phyloP scores from a whole-genome alignment of 805 yeast species.

The Hanseniaspora pseudoguilliermondii region DNA sequence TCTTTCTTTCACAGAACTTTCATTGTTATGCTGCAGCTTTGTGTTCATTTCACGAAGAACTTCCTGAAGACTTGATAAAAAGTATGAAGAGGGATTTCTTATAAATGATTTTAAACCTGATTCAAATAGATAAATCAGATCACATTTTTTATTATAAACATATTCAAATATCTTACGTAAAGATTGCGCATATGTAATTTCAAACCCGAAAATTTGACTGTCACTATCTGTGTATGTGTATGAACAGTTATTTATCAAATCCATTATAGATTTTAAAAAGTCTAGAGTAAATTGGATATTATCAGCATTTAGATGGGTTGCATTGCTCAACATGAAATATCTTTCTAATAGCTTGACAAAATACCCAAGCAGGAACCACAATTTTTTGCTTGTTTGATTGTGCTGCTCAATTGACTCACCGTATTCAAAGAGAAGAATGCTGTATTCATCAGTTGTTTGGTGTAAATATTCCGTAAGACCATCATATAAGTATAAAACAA shows the following conservation, averaged over 20 bases:
- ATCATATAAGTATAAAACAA: not conserved
- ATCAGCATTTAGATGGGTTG: not conserved
- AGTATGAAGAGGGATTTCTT: not conserved
- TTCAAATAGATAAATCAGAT: not conserved
- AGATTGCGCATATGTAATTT: not conserved
- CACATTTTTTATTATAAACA: not conserved
- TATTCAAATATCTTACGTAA: not conserved
- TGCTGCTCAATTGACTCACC: not conserved
- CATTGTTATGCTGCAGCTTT: not conserved
- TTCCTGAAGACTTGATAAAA: not conserved
- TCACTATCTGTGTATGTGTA: not conserved
- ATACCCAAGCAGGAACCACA: slow-evolving; percentile 6
- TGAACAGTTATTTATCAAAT: not conserved
- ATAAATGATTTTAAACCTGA: not conserved
- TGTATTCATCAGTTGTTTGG: not conserved
- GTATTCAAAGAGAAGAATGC: not conserved
- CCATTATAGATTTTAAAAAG: not conserved
- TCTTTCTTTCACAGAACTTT: not conserved
- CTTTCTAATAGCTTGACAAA: not conserved
- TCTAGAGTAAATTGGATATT: not conserved
- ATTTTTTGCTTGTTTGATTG: not conserved
- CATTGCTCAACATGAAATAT: not conserved
- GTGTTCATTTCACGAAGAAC: not conserved
- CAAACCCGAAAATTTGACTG: not conserved
- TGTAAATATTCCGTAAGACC: slow-evolving; percentile 6